Percentiles rank a stretch among this genome's conserved stretches.
Conservation (phyloP, 2,329 filamentous ascomycete genomes). For the Cryphonectria nitschkei region DNA sequence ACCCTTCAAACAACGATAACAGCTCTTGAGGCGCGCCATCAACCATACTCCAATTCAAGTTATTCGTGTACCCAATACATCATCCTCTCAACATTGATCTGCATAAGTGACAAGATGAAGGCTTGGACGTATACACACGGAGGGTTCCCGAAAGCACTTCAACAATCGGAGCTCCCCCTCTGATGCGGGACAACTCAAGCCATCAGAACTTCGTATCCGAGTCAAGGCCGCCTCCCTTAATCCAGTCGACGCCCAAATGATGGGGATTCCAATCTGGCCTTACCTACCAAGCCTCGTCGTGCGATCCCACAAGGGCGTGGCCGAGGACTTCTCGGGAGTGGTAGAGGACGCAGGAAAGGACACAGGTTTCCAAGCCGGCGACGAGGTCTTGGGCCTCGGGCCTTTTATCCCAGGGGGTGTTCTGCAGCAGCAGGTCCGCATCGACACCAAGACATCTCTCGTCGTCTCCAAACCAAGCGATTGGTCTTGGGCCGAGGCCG, state of each 20-base stretch:
- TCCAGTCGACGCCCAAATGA: background rate
- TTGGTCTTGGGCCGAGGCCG: slow-evolving; percentile 29
- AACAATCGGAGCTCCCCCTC: background rate
- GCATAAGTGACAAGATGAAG: background rate
- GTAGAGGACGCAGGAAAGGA: slow-evolving; percentile 28
- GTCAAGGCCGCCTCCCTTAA: background rate
- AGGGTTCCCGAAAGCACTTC: background rate
- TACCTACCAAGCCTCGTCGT: slow-evolving; percentile 1
- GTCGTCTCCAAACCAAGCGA: slow-evolving; percentile 28
- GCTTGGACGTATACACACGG: background rate
- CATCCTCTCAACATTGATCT: background rate
- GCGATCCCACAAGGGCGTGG: slow-evolving; percentile 25
- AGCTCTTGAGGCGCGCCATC: background rate
- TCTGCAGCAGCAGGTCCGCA: background rate
- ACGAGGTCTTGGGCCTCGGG: slow-evolving; percentile 16
- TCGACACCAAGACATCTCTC: slow-evolving; percentile 21
- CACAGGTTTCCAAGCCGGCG: slow-evolving; percentile 24
- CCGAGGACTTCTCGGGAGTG: slow-evolving; percentile 28
- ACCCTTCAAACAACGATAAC: background rate
- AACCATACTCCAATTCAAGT: background rate
- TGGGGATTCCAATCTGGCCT: background rate
- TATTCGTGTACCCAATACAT: background rate
- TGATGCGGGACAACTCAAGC: background rate
- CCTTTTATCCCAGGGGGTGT: background rate
- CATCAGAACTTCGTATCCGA: background rate